Evolutionary conservation across 306 rosid genomes (phyloP).

Genomic region (Dalbergia cultrata): DNA sequence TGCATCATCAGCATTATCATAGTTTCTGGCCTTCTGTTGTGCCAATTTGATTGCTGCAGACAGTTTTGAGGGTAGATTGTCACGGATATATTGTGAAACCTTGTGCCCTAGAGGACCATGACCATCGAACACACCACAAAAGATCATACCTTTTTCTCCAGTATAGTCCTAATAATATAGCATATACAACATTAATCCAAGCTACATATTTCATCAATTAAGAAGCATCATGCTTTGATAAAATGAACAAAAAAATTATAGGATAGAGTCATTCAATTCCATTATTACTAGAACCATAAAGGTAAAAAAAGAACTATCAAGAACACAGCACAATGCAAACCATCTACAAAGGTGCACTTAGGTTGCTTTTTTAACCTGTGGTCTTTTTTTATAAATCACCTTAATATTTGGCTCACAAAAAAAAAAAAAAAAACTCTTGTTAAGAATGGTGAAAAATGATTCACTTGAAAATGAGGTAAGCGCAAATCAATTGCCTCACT

Average conservation of each 20-base stretch:
- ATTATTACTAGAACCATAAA: slow-evolving; percentile 25
- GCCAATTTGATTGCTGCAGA: slow-evolving; percentile 66
- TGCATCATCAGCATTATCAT: slow-evolving; percentile 39
- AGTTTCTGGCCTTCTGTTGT: slow-evolving; percentile 47
- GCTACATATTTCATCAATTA: slow-evolving; percentile 16
- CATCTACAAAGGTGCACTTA: not conserved
- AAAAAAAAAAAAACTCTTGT: not conserved
- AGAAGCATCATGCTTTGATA: slow-evolving; percentile 17
- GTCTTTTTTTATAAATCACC: slow-evolving; percentile 15
- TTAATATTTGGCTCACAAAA: not conserved
- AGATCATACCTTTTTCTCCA: slow-evolving; percentile 66
- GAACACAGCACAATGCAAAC: slow-evolving; percentile 3
- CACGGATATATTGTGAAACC: slow-evolving; percentile 70
- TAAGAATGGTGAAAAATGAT: slow-evolving; percentile 23
- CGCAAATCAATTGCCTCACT: slow-evolving; percentile 3
- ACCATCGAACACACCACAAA: slow-evolving; percentile 97
- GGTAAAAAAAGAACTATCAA: not conserved
- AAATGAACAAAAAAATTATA: not conserved
- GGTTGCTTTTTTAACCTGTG: slow-evolving; percentile 10
- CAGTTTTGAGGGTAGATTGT: slow-evolving; percentile 76
- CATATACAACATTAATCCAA: slow-evolving; percentile 39
- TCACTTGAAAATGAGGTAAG: not conserved
- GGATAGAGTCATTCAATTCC: slow-evolving; percentile 29
- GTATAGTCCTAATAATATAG: slow-evolving; percentile 60
- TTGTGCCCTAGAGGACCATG: slow-evolving; percentile 93